Percentiles rank a stretch among this genome's conserved stretches.
Evolutionary conservation across 345 rosid genomes (phyloP).

Genomic region (Brassica nigra): DNA sequence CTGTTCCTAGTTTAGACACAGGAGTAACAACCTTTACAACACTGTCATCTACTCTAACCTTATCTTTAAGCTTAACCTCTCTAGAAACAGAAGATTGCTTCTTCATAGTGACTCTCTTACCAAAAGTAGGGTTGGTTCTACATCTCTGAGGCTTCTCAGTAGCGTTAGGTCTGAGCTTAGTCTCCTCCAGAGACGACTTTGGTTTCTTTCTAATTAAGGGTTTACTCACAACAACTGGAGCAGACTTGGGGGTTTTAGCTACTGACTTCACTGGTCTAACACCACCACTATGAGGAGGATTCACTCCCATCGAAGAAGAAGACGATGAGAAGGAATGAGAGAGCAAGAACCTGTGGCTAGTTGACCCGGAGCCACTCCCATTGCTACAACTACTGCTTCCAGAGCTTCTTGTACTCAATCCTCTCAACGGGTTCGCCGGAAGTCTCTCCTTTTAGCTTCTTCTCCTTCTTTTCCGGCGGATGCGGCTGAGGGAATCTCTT

Average conservation of each 20-base stretch:
- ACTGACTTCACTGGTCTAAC: slow-evolving; percentile 29
- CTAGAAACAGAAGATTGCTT: slow-evolving; percentile 39
- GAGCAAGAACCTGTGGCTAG: slow-evolving; percentile 78
- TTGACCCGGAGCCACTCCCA: slow-evolving; percentile 40
- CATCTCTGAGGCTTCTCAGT: slow-evolving; percentile 38
- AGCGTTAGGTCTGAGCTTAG: slow-evolving; percentile 8
- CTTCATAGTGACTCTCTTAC: slow-evolving; percentile 37
- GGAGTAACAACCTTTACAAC: slow-evolving; percentile 52
- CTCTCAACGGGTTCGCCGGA: slow-evolving; percentile 47
- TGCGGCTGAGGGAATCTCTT: slow-evolving; percentile 36
- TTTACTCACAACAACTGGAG: slow-evolving; percentile 40
- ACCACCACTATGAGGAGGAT: not conserved
- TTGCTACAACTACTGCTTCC: slow-evolving; percentile 24
- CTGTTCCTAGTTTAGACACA: slow-evolving; percentile 45
- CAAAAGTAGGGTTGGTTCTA: slow-evolving; percentile 39
- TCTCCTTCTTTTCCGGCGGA: slow-evolving; percentile 29
- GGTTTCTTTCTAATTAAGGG: slow-evolving; percentile 41
- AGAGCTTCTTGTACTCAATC: slow-evolving; percentile 39
- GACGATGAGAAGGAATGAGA: slow-evolving; percentile 60
- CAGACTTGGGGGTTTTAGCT: slow-evolving; percentile 56
- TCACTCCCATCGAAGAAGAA: slow-evolving; percentile 34
- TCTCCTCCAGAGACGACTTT: slow-evolving; percentile 22
- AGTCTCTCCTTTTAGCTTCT: slow-evolving; percentile 36
- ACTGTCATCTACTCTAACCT: slow-evolving; percentile 31
- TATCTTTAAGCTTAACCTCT: slow-evolving; percentile 31